A percentile compares a stretch with the other conserved stretches of the same genome.
phyloP scores from a whole-genome alignment of 1,284 basidiomycete genomes.

The Phlebopus sp. region DNA sequence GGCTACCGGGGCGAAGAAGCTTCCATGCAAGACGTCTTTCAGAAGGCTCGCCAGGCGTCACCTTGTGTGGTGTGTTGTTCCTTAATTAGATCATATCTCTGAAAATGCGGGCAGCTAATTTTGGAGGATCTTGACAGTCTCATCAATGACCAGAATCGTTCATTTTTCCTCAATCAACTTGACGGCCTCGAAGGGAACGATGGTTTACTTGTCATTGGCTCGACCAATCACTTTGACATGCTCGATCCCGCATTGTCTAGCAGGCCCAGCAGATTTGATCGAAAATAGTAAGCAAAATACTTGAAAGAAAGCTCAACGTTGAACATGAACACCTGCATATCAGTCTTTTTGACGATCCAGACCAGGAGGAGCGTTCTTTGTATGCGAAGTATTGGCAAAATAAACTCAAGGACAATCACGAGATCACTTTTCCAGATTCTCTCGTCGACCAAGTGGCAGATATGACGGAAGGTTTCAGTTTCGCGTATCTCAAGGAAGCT shows the following conservation, averaged over 20 bases:
- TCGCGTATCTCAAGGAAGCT: slow-evolving; percentile 81
- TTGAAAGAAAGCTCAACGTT: slow-evolving; percentile 9
- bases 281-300: slow-evolving; percentile 64
- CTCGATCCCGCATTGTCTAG: slow-evolving; percentile 73
- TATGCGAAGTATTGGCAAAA: slow-evolving; percentile 77
- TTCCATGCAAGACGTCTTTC: slow-evolving; percentile 62
- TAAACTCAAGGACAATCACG: slow-evolving; percentile 60
- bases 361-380: slow-evolving; percentile 54
- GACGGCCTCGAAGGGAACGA: slow-evolving; percentile 75
- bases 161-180: slow-evolving; percentile 83
- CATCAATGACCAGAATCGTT: slow-evolving; percentile 72
- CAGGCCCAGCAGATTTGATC: slow-evolving; percentile 79
- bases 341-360: slow-evolving; percentile 69
- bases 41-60: slow-evolving; percentile 61
- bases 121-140: slow-evolving; percentile 81
- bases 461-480: slow-evolving; percentile 66
- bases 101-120: slow-evolving; percentile 34
- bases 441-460: slow-evolving; percentile 60
- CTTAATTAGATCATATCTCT: background rate
- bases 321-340: slow-evolving; percentile 1
- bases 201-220: slow-evolving; percentile 73
- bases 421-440: slow-evolving; percentile 62
- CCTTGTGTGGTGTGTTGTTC: slow-evolving; percentile 62
- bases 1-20: slow-evolving; percentile 66
- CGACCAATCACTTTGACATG: slow-evolving; percentile 80